Base-by-base conservation (phyloP, 1,284 basidiomycete species). In the Ceraceosorus guamensis region DNA sequence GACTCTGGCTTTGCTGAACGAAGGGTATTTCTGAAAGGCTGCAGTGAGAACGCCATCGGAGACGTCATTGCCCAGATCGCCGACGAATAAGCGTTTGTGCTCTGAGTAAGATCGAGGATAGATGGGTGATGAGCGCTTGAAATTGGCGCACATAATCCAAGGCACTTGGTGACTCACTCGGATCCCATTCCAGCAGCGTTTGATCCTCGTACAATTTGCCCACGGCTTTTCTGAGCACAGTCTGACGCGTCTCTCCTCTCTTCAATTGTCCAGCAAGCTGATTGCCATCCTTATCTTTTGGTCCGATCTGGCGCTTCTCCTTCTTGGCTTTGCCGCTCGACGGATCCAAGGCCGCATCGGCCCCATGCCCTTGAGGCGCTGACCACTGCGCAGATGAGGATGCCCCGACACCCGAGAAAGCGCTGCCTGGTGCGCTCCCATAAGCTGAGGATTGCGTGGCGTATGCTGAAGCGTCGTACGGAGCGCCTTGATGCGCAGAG, bases 121-220 rank as follows among this genome's bases (percentile, higher is more conserved):
- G 48, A 39, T 6, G 24, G 18, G 44, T 1, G 33, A 50, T 35
- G 46, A 49, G 14, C 7, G 6, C 24, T 30, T 47, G 11, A 7
- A 16, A n/a, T 10, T 54, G 11, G 35, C n/a, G 13, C n/a, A 13
- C n/a, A 14, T 57, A 53, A 32, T 62, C 16, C 7, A 49, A 33
- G 24, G 24, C 24, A 24, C 24, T 2, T 24, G 24, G 24, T 24
- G 11, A 82, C 88, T 76, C 73, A 93, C 91, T 84, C 48, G 95
- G 88, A 79, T 92, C 95, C 95, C 95, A 99, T 63, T 98, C 95
- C 14, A 98, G 78, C 52, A 99, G 79, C 2, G 91, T 95, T 77
- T 90, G 89, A 77, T 99, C 95, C 77, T 99, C 95, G 91, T 93
- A 99, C 13, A 89, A 84, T 78, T 91, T 91, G 18, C 95, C 95